Evolutionary conservation across 306 rosid genomes (phyloP), one percentile per base, ranked within the genome.

Genomic region (Glycine soja): DNA sequence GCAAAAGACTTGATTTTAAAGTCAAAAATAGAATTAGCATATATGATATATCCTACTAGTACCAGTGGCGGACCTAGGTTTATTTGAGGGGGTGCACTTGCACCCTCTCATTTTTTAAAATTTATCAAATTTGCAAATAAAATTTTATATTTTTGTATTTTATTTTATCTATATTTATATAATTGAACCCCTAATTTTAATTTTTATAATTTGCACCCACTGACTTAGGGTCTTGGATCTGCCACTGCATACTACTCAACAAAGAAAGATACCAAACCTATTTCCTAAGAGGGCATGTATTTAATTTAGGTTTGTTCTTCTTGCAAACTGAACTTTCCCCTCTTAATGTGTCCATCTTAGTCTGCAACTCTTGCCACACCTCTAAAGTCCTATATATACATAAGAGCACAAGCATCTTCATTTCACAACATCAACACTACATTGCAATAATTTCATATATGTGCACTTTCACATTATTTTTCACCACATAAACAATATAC

Each of bases 351-450:
- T 96, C 99, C 99, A 96, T 91, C 99, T 87, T 63, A 96, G 83
- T 86, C 99, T 92, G 42, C 99, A 96, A 50, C 99, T 96, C 86
- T 96, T 96, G 12, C 99, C 99, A 89, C 99, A 96, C 75, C 99
- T 90, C 71, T 96, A 98, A 72, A 96, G 97, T 8, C 98, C 99
- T 96, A 82, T 3, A 63, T 93, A 82, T 3, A 63, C 12, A 62
- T 4, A 57, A 40, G 10, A 73, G 36, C 24, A 72, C 16, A 56
- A 76, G 2, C 30, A 24, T 24, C 30, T 24, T 24, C 30, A 24
- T 24, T 24, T 24, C 30, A 24, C 30, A 24, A 59, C 38, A 51
- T 12, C 30, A 16, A 38, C 46, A 38, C 46, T 18, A 19, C 54
- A 69, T 69, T 46, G 74, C 74, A 69, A 69, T 3, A 69, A 69